Base-by-base conservation (phyloP, 164 flowering plant species). In the Liriodendron chinense region DNA sequence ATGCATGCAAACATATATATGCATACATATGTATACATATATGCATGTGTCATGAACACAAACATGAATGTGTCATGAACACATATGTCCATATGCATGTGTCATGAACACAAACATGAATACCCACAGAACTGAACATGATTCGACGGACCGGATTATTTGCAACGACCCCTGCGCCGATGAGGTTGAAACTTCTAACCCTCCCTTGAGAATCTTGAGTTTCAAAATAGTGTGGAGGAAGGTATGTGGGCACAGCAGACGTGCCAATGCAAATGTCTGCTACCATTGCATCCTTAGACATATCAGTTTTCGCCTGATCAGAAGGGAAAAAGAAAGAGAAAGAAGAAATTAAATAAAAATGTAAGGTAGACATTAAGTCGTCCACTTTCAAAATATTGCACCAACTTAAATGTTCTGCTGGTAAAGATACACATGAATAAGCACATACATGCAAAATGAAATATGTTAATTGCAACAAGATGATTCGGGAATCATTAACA, bases 181-280 rank as follows among this genome's bases (percentile, higher is more conserved):
- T 57, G 13, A 71, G 73, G 25, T 71, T 71, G 28, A 71, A 71
- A 50, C 4, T 25, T 18, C 64, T 24, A 47, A 50, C 7, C 7
- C 14, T 53, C 22, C 73, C 73, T 56, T 56, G 63, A 53, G 73
- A 71, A 71, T 71, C 73, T 50, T 71, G 62, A 21, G 62, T 71
- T 71, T 50, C 73, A 53, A 71, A 71, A 71, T 71, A 71, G 49
- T 71, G 63, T 23, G 73, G 47, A 26, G 73, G 73, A 5, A 71
- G 63, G 21, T 71, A 71, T 71, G 73, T 71, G 14, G 73, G 73
- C 24, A 62, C 49, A 22, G 73, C 73, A 0, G 73, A 16, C 23
- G 73, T 53, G 7, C 47, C 73, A 21, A 25, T 53, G 73, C 73
- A 71, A 53, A 71, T 71, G 8, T 71, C 73, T 7, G 73, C 47